Conservation (phyloP, 2,329 filamentous ascomycete genomes). For the Penicillium concentricum region DNA sequence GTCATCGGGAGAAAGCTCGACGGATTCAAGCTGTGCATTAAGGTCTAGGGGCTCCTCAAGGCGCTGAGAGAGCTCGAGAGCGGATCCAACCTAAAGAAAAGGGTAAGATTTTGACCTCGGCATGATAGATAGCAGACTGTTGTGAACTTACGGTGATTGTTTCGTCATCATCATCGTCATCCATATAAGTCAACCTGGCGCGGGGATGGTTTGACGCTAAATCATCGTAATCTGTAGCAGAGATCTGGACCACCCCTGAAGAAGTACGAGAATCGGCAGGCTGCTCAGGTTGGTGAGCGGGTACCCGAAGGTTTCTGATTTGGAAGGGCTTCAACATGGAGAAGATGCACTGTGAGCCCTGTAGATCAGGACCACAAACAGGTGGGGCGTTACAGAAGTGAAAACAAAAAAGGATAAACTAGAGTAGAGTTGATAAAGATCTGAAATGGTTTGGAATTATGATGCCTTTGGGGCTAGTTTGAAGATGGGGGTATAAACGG, state of each 20-base stretch:
- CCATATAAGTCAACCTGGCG: conserved; percentile 45
- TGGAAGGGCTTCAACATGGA: conserved; percentile 42
- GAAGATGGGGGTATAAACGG: not conserved
- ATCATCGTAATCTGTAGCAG: conserved; percentile 44
- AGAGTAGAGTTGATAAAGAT: conserved; percentile 2
- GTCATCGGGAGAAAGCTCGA: conserved; percentile 13
- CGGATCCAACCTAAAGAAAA: conserved; percentile 44
- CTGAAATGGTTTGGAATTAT: conserved; percentile 5
- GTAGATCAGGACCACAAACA: not conserved
- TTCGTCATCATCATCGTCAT: conserved; percentile 51
- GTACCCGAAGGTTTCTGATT: conserved; percentile 37
- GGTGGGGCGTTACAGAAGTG: conserved; percentile 11
- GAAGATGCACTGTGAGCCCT: conserved; percentile 5
- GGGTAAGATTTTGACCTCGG: conserved; percentile 12
- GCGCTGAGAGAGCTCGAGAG: conserved; percentile 47
- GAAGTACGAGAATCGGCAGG: conserved; percentile 8
- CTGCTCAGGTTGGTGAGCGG: conserved; percentile 6
- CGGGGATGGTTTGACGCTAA: conserved; percentile 42
- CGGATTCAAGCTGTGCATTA: conserved; percentile 6
- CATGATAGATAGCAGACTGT: too few relatives aligned
- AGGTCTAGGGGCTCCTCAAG: conserved; percentile 42
- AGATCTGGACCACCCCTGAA: conserved; percentile 41
- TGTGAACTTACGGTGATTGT: conserved; percentile 42
- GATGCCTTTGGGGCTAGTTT: conserved; percentile 11
- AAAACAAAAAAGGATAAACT: conserved; percentile 1